Base-by-base conservation (phyloP, 768 basidiomycete genomes). In the Pisolithus albus region DNA sequence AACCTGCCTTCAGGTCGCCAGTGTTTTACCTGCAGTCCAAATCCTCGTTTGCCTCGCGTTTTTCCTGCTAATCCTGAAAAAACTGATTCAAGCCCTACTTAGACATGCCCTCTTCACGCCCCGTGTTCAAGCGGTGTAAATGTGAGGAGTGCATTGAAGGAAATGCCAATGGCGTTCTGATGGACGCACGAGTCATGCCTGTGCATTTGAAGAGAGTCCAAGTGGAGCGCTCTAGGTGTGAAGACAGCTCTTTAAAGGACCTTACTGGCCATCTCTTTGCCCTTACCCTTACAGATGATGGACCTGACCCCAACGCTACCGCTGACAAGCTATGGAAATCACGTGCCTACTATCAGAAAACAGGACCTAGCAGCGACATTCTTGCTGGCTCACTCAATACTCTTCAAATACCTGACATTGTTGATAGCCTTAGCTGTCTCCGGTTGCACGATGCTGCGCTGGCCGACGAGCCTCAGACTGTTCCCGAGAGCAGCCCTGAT, bases 101-200 rank as follows among this genome's bases (percentile, higher is more conserved):
- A 30, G 30, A 9, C 13, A 54, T 51, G 46, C 49, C 37, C n/a
- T 7, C 32, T 5, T 49, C 50, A 6, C 10, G 19, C 34, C 28
- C 46, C 10, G 7, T 50, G 5, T 18, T 32, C 10, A 56, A 38
- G 15, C 21, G n/a, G 21, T 54, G 56, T 36, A 48, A n/a, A 2
- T 56, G 56, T 23, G 23, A 53, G 43, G 39, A 54, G 21, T 53
- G 50, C n/a, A 24, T 49, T 9, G 1, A 24, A 23, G 24, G 18
- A 4, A 13, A 48, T 4, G 18, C 52, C 5, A 48, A 48, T 24
- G 52, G 56, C 6, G 28, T 39, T 2, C 5, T 41, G 6, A 56
- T 57, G 40, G 47, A 51, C 10, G 7, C 44, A 1, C 11, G 24
- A 10, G 46, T 50, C n/a, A 28, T 58, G 10, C 51, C 54, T 13